Conservation (phyloP, 1,139 yeast species). For the Suhomyces guaymorum region DNA sequence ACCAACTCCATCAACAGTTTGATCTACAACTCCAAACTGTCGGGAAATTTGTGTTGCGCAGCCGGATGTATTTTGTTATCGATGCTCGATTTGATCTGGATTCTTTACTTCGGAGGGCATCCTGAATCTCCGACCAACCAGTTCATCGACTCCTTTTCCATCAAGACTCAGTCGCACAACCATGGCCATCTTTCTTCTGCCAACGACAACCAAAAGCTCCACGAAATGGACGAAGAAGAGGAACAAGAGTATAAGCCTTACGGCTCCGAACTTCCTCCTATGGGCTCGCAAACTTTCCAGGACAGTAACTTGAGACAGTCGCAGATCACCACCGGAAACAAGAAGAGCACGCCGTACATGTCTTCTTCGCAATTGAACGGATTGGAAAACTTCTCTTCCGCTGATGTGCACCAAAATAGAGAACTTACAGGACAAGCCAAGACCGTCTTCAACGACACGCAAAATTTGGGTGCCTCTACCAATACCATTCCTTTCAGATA, state of each 20-base stretch:
- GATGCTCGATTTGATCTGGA: conserved; percentile 79
- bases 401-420: conserved; percentile 39
- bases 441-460: conserved; percentile 13
- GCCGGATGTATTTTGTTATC: conserved; percentile 88
- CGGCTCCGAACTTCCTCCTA: conserved; percentile 27
- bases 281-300: conserved; percentile 29
- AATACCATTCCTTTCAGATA: conserved; percentile 62
- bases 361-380: conserved; percentile 58
- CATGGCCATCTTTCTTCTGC: conserved; percentile 36
- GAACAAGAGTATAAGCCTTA: conserved; percentile 32
- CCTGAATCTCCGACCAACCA: conserved; percentile 78
- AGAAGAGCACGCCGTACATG: conserved; percentile 45
- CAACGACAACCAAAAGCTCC: conserved; percentile 21
- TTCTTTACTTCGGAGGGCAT: conserved; percentile 82
- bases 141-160: conserved; percentile 75
- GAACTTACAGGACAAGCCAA: conserved; percentile 28
- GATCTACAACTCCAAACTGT: conserved; percentile 63
- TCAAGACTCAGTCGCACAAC: conserved; percentile 30
- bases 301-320: conserved; percentile 41
- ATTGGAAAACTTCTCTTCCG: conserved; percentile 53
- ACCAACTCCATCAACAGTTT: conserved; percentile 80
- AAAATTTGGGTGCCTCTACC: conserved; percentile 17
- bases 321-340: conserved; percentile 34
- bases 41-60: conserved; percentile 79
- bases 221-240: conserved; percentile 33